Conservation (phyloP, 1,284 basidiomycete genomes). For the Leccinum angustisporum region DNA sequence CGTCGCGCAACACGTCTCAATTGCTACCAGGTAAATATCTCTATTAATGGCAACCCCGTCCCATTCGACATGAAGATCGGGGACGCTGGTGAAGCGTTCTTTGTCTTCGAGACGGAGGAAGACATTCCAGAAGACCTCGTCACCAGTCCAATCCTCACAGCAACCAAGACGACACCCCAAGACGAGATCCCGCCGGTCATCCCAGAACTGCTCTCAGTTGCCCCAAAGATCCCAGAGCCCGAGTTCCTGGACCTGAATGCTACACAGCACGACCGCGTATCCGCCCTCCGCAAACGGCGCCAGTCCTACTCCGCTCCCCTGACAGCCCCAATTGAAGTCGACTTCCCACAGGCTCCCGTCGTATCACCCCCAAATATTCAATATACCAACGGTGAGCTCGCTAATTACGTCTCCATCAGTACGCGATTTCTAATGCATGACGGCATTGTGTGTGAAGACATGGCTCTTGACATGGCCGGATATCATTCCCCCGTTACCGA, state of each 20-base stretch:
- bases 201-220: conserved; percentile 16
- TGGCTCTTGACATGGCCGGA: conserved; percentile 66
- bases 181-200: conserved; percentile 29
- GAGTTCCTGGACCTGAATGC: conserved; percentile 35
- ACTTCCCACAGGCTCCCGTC: conserved; percentile 26
- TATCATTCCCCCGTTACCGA: conserved; percentile 52
- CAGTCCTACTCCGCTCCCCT: conserved; percentile 32
- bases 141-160: conserved; percentile 85
- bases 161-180: conserved; percentile 48
- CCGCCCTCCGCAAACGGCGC: conserved; percentile 20
- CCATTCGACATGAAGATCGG: conserved; percentile 99
- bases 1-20: neutral
- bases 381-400: conserved; percentile 59
- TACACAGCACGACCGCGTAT: conserved; percentile 12
- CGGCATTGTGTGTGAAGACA: conserved; percentile 40
- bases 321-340: conserved; percentile 23
- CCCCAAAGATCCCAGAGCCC: conserved; percentile 38
- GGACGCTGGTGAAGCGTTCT: conserved; percentile 98
- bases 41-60: conserved; percentile 77
- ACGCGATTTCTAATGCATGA: conserved; percentile 1
- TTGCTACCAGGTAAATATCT: conserved; percentile 67
- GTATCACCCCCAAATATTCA: conserved; percentile 62
- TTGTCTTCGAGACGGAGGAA: conserved; percentile 95
- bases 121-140: conserved; percentile 92
- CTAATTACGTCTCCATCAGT: conserved; percentile 30